Conservation (phyloP, 208 protist genomes). For the Leptomonas pyrrhocoris region DNA sequence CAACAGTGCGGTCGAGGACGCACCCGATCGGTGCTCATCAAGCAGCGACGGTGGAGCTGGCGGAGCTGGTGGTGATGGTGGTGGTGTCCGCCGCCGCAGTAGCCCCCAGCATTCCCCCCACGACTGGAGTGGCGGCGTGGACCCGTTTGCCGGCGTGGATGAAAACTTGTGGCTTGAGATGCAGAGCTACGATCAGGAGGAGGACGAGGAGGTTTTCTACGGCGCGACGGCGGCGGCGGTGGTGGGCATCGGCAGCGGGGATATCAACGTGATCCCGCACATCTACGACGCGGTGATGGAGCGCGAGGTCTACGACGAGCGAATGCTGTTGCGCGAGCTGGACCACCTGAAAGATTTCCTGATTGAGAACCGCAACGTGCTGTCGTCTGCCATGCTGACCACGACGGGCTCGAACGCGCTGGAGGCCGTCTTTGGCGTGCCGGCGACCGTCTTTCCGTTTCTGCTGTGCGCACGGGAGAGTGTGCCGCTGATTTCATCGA, state of each 20-base stretch:
- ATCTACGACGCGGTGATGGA: slow-evolving; percentile 39
- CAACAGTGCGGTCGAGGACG: neutral
- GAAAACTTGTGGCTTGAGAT: slow-evolving; percentile 27
- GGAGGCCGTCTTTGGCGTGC: slow-evolving; percentile 86
- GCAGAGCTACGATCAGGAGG: slow-evolving; percentile 30
- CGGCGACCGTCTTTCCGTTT: slow-evolving; percentile 86
- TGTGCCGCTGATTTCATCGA: slow-evolving; percentile 62
- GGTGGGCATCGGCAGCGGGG: slow-evolving; percentile 23
- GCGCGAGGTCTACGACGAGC: slow-evolving; percentile 42
- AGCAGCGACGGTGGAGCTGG: slow-evolving; percentile 10
- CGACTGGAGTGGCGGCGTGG: neutral
- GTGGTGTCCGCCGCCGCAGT: neutral
- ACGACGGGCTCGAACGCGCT: slow-evolving; percentile 71
- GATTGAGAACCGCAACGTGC: slow-evolving; percentile 65
- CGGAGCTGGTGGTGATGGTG: neutral
- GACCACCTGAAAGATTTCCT: slow-evolving; percentile 77
- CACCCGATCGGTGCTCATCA: neutral
- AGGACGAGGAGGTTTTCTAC: slow-evolving; percentile 49
- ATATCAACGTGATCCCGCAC: slow-evolving; percentile 38
- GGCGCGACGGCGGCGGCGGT: slow-evolving; percentile 27
- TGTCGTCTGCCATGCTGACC: slow-evolving; percentile 77
- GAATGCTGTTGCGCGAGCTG: slow-evolving; percentile 69
- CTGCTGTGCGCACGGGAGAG: slow-evolving; percentile 78
- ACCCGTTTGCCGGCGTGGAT: slow-evolving; percentile 15
- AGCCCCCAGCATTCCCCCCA: neutral